Evolutionary conservation across 495 filamentous ascomycete genomes (phyloP).

Genomic region (Podospora appendiculata): DNA sequence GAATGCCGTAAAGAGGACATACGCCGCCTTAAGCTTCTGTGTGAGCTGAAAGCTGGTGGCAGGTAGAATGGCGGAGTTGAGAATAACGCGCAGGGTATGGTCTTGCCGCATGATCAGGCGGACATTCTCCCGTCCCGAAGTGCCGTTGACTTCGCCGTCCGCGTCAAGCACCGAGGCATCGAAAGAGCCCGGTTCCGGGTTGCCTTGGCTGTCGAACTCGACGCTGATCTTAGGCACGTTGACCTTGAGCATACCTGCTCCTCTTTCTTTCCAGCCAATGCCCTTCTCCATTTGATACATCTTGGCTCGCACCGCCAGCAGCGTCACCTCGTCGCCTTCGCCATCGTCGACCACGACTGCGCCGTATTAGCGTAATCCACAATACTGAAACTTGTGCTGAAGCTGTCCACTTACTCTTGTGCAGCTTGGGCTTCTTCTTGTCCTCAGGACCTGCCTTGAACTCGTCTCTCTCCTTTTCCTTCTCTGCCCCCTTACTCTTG

Average conservation of each 20-base stretch:
- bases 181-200: slow-evolving; percentile 34
- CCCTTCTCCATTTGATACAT: slow-evolving; percentile 66
- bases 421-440: slow-evolving; percentile 55
- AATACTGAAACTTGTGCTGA: neutral
- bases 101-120: slow-evolving; percentile 86
- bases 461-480: slow-evolving; percentile 28
- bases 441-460: slow-evolving; percentile 41
- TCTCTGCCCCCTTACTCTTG: slow-evolving; percentile 39
- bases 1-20: slow-evolving; percentile 47
- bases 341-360: slow-evolving; percentile 50
- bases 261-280: slow-evolving; percentile 75
- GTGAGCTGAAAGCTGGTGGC: slow-evolving; percentile 66
- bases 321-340: slow-evolving; percentile 68
- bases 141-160: slow-evolving; percentile 29
- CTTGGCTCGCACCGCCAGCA: slow-evolving; percentile 60
- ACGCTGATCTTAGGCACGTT: slow-evolving; percentile 55
- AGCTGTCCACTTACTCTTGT: slow-evolving; percentile 49
- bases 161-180: slow-evolving; percentile 40
- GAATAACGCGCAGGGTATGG: slow-evolving; percentile 72
- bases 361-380: slow-evolving; percentile 13
- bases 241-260: slow-evolving; percentile 73
- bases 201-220: slow-evolving; percentile 36
- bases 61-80: slow-evolving; percentile 71
- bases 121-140: slow-evolving; percentile 23
- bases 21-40: slow-evolving; percentile 50